Evolutionary conservation across 306 rosid genomes (phyloP).

Genomic region (Alnus glutinosa): DNA sequence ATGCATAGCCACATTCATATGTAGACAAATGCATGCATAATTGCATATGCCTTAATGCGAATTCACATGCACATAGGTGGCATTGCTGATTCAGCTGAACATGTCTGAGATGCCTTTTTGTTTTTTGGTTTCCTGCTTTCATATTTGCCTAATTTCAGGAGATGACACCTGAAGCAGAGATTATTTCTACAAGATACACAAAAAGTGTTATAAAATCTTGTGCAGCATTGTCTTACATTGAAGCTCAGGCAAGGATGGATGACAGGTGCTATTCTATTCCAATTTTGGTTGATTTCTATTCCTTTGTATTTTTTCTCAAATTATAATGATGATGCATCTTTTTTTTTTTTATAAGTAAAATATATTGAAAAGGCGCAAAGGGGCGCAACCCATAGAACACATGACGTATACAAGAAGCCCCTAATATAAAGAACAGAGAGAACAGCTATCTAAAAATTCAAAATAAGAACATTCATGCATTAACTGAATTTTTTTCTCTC

Average conservation of each 20-base stretch:
- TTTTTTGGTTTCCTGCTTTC: conserved; percentile 5
- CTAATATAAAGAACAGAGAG: too few relatives aligned
- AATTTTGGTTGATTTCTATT: conserved; percentile 10
- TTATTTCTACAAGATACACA: conserved; percentile 72
- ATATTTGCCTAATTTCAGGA: conserved; percentile 58
- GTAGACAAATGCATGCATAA: background rate
- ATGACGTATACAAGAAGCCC: too few relatives aligned
- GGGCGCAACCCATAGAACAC: too few relatives aligned
- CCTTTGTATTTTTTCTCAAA: background rate
- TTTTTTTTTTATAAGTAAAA: background rate
- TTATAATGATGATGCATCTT: background rate
- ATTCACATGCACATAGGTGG: background rate
- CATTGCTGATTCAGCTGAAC: background rate
- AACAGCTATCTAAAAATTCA: too few relatives aligned
- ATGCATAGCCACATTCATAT: background rate
- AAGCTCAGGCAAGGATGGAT: conserved; percentile 99
- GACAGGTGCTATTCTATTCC: conserved; percentile 68
- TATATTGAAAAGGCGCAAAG: too few relatives aligned
- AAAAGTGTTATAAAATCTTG: conserved; percentile 86
- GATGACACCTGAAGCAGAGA: conserved; percentile 93
- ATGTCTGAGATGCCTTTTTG: background rate
- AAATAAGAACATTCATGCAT: too few relatives aligned
- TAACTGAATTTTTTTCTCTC: too few relatives aligned
- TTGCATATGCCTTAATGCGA: background rate
- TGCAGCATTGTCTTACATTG: conserved; percentile 92